Percentiles rank a stretch among this genome's conserved stretches.
phyloP scores from a whole-genome alignment of 2,329 filamentous ascomycete species.

The Colletotrichum coccodes region DNA sequence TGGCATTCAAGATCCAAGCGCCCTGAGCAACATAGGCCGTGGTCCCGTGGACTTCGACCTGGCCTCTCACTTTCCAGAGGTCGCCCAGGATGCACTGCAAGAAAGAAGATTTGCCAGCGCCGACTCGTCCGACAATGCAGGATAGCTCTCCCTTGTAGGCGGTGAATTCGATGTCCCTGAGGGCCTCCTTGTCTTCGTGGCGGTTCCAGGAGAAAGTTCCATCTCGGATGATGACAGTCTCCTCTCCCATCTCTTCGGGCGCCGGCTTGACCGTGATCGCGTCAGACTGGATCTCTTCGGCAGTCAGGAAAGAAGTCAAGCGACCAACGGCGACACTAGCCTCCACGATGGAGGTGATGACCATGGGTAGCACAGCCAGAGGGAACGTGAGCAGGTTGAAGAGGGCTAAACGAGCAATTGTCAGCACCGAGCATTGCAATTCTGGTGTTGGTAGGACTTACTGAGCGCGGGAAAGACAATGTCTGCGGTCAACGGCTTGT shows the following conservation, averaged over 20 bases:
- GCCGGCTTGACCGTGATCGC: conserved; percentile 78
- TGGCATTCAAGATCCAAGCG: conserved; percentile 97
- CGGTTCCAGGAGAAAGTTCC: conserved; percentile 96
- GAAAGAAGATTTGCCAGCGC: conserved; percentile 92
- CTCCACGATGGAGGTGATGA: conserved; percentile 96
- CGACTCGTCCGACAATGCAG: conserved; percentile 94
- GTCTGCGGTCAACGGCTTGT: conserved; percentile 86
- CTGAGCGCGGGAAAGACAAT: conserved; percentile 91
- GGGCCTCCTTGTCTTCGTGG: conserved; percentile 74
- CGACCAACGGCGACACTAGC: conserved; percentile 91
- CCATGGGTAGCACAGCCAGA: conserved; percentile 93
- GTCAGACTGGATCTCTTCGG: conserved; percentile 90
- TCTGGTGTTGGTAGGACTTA: conserved; percentile 24
- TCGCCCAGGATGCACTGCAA: conserved; percentile 90
- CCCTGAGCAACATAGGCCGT: conserved; percentile 94
- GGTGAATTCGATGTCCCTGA: conserved; percentile 87
- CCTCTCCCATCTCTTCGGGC: conserved; percentile 82
- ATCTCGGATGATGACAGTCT: conserved; percentile 84
- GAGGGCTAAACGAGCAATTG: conserved; percentile 65
- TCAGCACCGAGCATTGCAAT: neutral
- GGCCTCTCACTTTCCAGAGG: conserved; percentile 87
- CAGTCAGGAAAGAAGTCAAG: conserved; percentile 83
- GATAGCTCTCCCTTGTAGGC: conserved; percentile 93
- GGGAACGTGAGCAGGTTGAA: conserved; percentile 98
- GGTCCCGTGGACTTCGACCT: conserved; percentile 83